Conservation (phyloP, 2,329 filamentous ascomycete species). For the Aspergillus texensis region DNA sequence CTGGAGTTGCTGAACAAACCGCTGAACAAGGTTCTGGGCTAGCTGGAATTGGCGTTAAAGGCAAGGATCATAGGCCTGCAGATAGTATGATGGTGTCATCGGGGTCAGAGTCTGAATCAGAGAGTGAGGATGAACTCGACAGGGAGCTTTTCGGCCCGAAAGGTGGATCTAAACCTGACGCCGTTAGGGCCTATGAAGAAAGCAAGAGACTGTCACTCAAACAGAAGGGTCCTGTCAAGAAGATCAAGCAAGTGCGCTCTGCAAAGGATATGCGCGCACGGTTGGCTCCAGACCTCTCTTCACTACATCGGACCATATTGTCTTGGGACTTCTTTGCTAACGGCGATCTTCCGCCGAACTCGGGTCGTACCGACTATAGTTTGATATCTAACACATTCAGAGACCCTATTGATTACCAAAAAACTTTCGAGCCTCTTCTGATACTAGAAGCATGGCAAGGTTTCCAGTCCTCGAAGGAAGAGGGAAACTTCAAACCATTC, state of each 20-base stretch:
- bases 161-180: constrained; percentile 40
- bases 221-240: constrained; percentile 75
- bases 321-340: constrained; percentile 94
- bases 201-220: constrained; percentile 54
- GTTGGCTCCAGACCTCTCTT: constrained; percentile 83
- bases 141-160: constrained; percentile 65
- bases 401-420: constrained; percentile 77
- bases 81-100: constrained; percentile 89
- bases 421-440: constrained; percentile 86
- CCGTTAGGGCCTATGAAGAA: constrained; percentile 50
- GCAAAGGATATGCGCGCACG: constrained; percentile 93
- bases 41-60: constrained; percentile 69
- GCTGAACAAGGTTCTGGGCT: constrained; percentile 78
- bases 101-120: constrained; percentile 65
- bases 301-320: constrained; percentile 81
- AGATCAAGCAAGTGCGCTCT: constrained; percentile 76
- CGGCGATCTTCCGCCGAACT: constrained; percentile 79
- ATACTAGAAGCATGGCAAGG: constrained; percentile 95
- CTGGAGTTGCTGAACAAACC: constrained; percentile 58
- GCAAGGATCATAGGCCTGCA: constrained; percentile 74
- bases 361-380: constrained; percentile 69
- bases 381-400: constrained; percentile 77
- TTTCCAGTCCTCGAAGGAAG: constrained; percentile 86
- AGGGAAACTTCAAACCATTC: constrained; percentile 77
- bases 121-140: constrained; percentile 75